These are phyloP conservation scores for Ophiostoma ulmi DNA, from an alignment of 2,329 filamentous ascomycete genomes.

Conservation along the genomic window DNA sequence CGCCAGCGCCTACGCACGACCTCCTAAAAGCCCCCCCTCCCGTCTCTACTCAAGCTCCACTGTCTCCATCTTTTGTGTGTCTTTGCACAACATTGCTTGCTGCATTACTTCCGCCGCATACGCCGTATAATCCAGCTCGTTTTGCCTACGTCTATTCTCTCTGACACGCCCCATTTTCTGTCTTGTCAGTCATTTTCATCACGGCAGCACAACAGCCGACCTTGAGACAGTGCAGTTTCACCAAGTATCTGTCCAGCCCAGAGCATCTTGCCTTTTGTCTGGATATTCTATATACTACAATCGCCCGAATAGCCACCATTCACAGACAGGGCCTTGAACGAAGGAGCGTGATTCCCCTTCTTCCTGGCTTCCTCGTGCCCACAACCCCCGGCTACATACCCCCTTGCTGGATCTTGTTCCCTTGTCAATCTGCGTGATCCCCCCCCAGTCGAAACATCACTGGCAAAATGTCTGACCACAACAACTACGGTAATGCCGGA, in stretches of 20 bases:
- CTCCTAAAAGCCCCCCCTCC: slow-evolving; percentile 6
- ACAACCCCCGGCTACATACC: background rate
- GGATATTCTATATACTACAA: background rate
- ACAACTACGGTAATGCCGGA: slow-evolving; percentile 18
- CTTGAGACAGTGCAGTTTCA: background rate
- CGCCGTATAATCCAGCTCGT: background rate
- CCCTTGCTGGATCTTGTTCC: background rate
- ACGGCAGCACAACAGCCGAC: slow-evolving; percentile 2
- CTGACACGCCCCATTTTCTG: no score
- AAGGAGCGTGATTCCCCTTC: background rate
- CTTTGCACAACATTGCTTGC: slow-evolving; percentile 9
- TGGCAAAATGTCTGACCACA: slow-evolving; percentile 28
- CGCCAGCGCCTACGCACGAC: background rate
- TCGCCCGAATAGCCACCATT: background rate
- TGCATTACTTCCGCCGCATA: background rate
- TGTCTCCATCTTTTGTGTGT: slow-evolving; percentile 14
- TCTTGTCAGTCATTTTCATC: background rate
- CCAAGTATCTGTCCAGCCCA: background rate
- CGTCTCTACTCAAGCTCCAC: slow-evolving; percentile 12
- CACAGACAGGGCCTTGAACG: slow-evolving; percentile 5
- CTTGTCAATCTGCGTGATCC: background rate
- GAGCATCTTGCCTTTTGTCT: background rate
- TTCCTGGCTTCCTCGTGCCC: background rate
- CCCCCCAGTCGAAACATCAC: background rate
- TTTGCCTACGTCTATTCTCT: background rate